Evolutionary conservation across 1,284 basidiomycete genomes (phyloP).

Genomic region (Clitocybe nebularis): DNA sequence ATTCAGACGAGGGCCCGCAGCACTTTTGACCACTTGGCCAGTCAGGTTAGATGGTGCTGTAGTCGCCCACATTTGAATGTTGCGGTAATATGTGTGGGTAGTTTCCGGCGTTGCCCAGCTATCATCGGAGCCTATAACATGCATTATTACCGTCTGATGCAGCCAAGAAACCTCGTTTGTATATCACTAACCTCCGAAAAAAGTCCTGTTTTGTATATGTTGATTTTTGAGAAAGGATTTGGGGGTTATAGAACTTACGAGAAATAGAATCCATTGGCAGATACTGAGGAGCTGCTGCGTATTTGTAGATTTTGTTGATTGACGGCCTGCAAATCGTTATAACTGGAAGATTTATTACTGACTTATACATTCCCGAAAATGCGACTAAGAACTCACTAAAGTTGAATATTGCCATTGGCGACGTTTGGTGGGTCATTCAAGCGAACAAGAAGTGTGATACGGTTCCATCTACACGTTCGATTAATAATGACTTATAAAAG

Average conservation of each 20-base stretch:
- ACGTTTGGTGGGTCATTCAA: conserved; percentile 51
- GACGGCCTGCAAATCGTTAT: conserved; percentile 52
- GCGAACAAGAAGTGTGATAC: conserved; percentile 52
- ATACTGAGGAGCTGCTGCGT: conserved; percentile 39
- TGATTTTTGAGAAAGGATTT: not conserved
- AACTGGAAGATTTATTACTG: conserved; percentile 34
- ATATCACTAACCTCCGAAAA: conserved; percentile 71
- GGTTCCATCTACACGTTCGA: conserved; percentile 47
- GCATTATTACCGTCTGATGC: conserved; percentile 1
- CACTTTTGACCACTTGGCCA: conserved; percentile 30
- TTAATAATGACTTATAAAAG: conserved; percentile 7
- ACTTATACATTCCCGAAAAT: no score
- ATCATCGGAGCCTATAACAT: conserved; percentile 46
- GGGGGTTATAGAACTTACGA: conserved; percentile 40
- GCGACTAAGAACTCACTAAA: conserved; percentile 42
- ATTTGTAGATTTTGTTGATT: conserved; percentile 50
- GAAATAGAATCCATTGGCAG: conserved; percentile 61
- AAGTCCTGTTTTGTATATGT: conserved; percentile 42
- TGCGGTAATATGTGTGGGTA: conserved; percentile 68
- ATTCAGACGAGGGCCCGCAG: conserved; percentile 12
- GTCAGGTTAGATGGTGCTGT: conserved; percentile 42
- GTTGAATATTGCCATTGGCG: conserved; percentile 53
- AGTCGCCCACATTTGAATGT: conserved; percentile 55
- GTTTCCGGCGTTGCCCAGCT: conserved; percentile 62
- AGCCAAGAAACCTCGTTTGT: not conserved